Evolutionary conservation across 2,329 filamentous ascomycete genomes (phyloP).

Genomic region (Aspergillus costaricaensis): DNA sequence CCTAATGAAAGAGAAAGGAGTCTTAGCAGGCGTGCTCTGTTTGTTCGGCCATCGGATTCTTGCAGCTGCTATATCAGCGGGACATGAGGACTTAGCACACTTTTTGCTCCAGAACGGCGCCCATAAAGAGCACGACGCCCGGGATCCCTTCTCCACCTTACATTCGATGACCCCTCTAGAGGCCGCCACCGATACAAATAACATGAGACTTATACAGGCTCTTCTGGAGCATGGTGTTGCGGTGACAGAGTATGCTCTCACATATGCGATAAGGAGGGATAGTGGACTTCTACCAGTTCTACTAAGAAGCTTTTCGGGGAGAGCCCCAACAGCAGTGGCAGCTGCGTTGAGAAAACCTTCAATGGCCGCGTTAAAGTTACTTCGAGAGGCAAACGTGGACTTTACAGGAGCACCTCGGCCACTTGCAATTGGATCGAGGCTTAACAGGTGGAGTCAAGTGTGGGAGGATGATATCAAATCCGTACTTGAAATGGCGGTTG

Average conservation of each 20-base stretch:
- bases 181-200: background rate
- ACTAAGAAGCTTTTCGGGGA: background rate
- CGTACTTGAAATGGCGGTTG: background rate
- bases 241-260: background rate
- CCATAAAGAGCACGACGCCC: background rate
- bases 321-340: background rate
- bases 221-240: background rate
- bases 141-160: background rate
- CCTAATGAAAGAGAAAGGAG: constrained; percentile 2
- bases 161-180: background rate
- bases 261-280: background rate
- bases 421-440: too few relatives aligned
- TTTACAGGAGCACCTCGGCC: background rate
- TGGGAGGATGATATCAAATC: background rate
- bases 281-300: background rate
- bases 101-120: background rate
- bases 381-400: background rate
- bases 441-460: too few relatives aligned
- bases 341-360: background rate
- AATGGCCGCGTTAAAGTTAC: background rate
- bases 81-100: background rate
- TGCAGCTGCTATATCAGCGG: constrained; percentile 1
- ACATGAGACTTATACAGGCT: background rate
- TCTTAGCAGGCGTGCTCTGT: background rate
- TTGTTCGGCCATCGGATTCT: constrained; percentile 4